Base-by-base conservation (phyloP, 2,329 filamentous ascomycete species). In the Apiospora kogelbergensis region DNA sequence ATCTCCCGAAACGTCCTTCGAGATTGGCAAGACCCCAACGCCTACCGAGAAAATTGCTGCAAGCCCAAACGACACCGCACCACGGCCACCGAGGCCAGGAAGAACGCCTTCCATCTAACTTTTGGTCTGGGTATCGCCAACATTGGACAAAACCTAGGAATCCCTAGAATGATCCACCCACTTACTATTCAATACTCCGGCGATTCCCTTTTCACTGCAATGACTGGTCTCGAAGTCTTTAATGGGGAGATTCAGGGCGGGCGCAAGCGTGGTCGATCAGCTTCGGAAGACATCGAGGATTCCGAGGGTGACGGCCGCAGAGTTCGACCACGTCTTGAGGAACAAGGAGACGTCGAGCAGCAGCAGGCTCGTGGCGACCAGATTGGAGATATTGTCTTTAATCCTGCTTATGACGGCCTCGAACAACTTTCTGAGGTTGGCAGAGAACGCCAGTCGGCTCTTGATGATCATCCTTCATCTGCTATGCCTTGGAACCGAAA, bases 391-490 rank as follows among this genome's bases (percentile, higher is more conserved):
- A 72, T 75, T 42, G 48, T 70, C 42, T 68, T 76, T 40, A 41
- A 73, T 30, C 67, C 69, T 20, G 72, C 73, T 11, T 67, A 70
- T 6, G 72, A 60, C 66, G 33, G 33, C 68, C 73, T 15, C 69
- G 70, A n/a, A 70, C 65, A 44, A 42, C 68, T 67, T 26, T 72
- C 73, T 3, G 79, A 80, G 67, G 69, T 78, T 17, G 79, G 78
- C 30, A 76, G 79, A 79, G 88, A 93, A 53, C 91, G 88, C 0
- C 87, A 84, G 0, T 85, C 88, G 0, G 86, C 88, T 9, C 85
- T 96, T 67, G 88, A 89, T 5, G 92, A 97, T 69, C 87, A 90
- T 67, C 86, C 87, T 63, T 86, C 84, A 0, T 86, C 84, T 2
- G 84, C 83, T 20, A 77, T 85, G 75, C 86, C 86, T 5, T 88